A percentile compares a stretch with the other conserved stretches of the same genome.
These are phyloP conservation scores for Candolleomyces efflorescens DNA, from an alignment of 768 basidiomycete genomes.

Conservation along the genomic window DNA sequence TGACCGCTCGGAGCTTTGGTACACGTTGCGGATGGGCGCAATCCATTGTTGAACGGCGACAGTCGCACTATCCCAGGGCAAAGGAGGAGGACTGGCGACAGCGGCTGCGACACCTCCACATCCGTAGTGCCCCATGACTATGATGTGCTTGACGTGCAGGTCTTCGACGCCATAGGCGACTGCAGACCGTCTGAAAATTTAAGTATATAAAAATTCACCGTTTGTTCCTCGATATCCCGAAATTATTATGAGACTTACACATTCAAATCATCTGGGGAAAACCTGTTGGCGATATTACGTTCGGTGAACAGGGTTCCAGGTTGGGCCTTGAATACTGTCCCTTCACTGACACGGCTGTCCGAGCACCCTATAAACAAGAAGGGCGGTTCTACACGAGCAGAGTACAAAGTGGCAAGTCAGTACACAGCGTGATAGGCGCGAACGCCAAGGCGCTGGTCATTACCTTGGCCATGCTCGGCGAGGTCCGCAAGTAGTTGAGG, in stretches of 20 bases:
- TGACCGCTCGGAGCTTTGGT: slow-evolving; percentile 12
- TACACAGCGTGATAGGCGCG: neutral
- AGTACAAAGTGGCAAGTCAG: neutral
- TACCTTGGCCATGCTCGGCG: slow-evolving; percentile 29
- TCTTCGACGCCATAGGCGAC: slow-evolving; percentile 24
- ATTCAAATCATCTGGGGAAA: slow-evolving; percentile 28
- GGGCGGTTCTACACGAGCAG: slow-evolving; percentile 12
- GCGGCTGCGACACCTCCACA: slow-evolving; percentile 27
- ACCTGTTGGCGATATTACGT: slow-evolving; percentile 40
- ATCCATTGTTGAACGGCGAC: slow-evolving; percentile 38
- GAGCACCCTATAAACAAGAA: slow-evolving; percentile 12
- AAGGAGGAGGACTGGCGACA: slow-evolving; percentile 6
- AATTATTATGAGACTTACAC: slow-evolving; percentile 21
- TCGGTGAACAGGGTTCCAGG: slow-evolving; percentile 36
- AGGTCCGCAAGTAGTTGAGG: slow-evolving; percentile 21
- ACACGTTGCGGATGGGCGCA: slow-evolving; percentile 34
- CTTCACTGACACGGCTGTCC: slow-evolving; percentile 9
- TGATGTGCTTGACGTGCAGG: slow-evolving; percentile 24
- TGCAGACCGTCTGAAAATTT: slow-evolving; percentile 19
- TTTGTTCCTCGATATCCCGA: neutral
- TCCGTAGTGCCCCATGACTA: slow-evolving; percentile 28
- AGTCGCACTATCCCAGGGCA: slow-evolving; percentile 20
- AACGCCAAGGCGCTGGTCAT: neutral
- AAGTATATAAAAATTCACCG: neutral
- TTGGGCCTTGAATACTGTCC: slow-evolving; percentile 11